Percentiles rank a stretch among this genome's conserved stretches.
phyloP scores from a whole-genome alignment of 306 rosid genomes.

The Cicer bijugum region DNA sequence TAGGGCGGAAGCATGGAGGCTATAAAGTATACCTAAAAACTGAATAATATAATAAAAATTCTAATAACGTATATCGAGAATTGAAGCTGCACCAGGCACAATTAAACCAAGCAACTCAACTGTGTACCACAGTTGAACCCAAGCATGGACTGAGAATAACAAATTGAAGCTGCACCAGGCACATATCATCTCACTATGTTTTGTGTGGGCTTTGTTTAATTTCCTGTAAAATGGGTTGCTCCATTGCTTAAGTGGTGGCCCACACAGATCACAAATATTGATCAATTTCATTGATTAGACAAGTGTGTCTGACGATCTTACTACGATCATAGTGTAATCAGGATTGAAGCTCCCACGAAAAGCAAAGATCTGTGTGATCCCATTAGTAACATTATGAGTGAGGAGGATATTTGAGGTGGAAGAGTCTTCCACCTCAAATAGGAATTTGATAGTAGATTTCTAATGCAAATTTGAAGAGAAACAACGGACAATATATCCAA shows the following conservation, averaged over 20 bases:
- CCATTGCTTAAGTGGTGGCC: not conserved
- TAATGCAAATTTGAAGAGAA: constrained; percentile 4
- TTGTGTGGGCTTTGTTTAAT: not conserved
- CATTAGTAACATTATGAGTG: not conserved
- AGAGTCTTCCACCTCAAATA: constrained; percentile 6
- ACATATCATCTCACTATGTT: not conserved
- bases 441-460: constrained; percentile 4
- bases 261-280: not conserved
- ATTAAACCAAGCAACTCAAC: not conserved
- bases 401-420: not conserved
- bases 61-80: not conserved
- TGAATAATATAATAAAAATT: not conserved
- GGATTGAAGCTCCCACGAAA: constrained; percentile 6
- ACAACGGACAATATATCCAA: not conserved
- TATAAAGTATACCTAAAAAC: not conserved
- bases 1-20: not conserved
- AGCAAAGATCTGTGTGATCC: not conserved
- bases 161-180: not conserved
- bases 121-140: constrained; percentile 2
- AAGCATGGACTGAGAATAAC: not conserved
- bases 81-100: not conserved
- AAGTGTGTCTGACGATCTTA: not conserved
- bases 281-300: not conserved
- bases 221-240: not conserved
- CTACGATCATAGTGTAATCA: not conserved